These are phyloP conservation scores for Trichosanthes cucumerina DNA, from an alignment of 306 rosid genomes.

Conservation along the genomic window DNA sequence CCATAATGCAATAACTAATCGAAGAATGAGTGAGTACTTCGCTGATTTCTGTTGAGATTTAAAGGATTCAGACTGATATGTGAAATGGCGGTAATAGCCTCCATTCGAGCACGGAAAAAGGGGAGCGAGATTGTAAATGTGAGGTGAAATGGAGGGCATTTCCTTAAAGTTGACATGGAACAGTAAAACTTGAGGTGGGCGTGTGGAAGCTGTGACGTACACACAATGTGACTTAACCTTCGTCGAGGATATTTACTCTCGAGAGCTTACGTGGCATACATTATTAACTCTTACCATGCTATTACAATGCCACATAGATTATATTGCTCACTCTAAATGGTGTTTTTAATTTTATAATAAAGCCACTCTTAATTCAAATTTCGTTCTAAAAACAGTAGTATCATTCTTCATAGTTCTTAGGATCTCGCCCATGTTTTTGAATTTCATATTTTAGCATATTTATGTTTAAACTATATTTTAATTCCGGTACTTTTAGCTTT, in stretches of 20 bases:
- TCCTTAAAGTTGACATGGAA: not conserved
- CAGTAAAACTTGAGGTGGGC: not conserved
- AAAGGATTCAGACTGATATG: not conserved
- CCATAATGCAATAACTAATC: not conserved
- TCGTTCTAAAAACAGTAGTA: not conserved
- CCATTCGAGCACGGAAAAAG: not conserved
- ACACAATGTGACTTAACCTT: not conserved
- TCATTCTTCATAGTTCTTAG: not conserved
- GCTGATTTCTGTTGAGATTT: not conserved
- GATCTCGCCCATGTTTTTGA: not conserved
- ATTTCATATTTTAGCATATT: no score
- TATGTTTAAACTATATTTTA: no score
- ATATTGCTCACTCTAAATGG: not conserved
- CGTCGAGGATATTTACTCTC: not conserved
- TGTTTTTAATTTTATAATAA: not conserved
- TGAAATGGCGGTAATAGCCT: not conserved
- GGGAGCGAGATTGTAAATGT: not conserved
- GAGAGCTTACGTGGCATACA: not conserved
- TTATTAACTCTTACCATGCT: not conserved
- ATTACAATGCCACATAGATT: not conserved
- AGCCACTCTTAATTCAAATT: not conserved
- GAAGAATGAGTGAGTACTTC: not conserved
- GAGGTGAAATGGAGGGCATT: not conserved
- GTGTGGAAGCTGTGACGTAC: not conserved
- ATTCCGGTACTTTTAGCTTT: no score